phyloP scores from a whole-genome alignment of 495 filamentous ascomycete species.

The Xylaria intraflava region DNA sequence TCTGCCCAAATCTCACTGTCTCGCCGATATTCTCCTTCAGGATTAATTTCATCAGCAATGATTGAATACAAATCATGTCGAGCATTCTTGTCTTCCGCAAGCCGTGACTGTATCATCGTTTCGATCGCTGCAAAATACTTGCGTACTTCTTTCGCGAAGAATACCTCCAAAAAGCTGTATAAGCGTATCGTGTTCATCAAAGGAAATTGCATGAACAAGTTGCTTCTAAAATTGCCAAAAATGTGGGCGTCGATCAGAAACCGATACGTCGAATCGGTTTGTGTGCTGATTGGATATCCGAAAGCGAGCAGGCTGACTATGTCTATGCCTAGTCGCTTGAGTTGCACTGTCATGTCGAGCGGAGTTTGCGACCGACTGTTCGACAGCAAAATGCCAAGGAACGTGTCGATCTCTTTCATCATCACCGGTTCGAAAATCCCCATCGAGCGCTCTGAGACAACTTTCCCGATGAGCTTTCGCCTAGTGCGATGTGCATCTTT shows the following conservation, averaged over 20 bases:
- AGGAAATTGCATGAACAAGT: background rate
- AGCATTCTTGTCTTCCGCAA: conserved; percentile 10
- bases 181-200: background rate
- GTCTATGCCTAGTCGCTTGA: conserved; percentile 2
- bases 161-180: background rate
- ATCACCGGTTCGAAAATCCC: conserved; percentile 9
- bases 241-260: background rate
- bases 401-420: conserved; percentile 8
- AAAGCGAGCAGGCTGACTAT: conserved; percentile 8
- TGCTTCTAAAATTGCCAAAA: background rate
- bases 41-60: conserved; percentile 37
- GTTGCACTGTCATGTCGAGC: background rate
- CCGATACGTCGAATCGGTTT: background rate
- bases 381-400: conserved; percentile 14
- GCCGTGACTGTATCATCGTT: conserved; percentile 6
- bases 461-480: conserved; percentile 10
- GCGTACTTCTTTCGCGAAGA: background rate
- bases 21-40: background rate
- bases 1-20: conserved; percentile 13
- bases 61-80: conserved; percentile 19
- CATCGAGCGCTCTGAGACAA: conserved; percentile 9
- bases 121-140: conserved; percentile 5
- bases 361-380: conserved; percentile 3
- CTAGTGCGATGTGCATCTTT: conserved; percentile 2
- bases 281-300: background rate